Conservation (phyloP, 345 rosid genomes). For the Toxicodendron radicans region DNA sequence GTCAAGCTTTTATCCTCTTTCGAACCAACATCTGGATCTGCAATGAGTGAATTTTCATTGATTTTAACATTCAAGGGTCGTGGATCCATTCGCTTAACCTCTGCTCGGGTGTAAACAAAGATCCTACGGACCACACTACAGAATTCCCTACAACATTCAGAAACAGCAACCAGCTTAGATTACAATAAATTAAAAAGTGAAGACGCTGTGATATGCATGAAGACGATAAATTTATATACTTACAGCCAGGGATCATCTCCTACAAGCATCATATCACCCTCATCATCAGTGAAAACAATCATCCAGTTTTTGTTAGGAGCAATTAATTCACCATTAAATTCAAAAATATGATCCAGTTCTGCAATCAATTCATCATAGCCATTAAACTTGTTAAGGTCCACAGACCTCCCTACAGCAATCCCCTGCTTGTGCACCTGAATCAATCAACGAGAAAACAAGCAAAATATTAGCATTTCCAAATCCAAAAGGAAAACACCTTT, state of each 20-base stretch:
- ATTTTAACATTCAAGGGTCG: conserved; percentile 28
- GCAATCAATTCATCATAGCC: conserved; percentile 46
- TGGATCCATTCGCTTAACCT: conserved; percentile 47
- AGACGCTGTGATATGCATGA: not conserved
- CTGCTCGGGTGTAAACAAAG: conserved; percentile 48
- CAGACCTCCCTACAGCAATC: conserved; percentile 53
- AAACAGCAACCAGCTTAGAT: not conserved
- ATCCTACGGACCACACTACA: conserved; percentile 55
- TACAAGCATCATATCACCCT: conserved; percentile 60
- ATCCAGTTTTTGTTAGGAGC: conserved; percentile 43
- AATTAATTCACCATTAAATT: conserved; percentile 50
- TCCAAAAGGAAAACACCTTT: not conserved
- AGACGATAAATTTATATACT: conserved; percentile 9
- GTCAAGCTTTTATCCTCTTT: not conserved
- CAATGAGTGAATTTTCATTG: conserved; percentile 17
- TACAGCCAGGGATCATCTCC: conserved; percentile 74
- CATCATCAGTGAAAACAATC: conserved; percentile 55
- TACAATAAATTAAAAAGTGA: not conserved
- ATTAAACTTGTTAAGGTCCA: conserved; percentile 49
- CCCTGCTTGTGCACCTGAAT: conserved; percentile 58
- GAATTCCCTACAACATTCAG: conserved; percentile 44
- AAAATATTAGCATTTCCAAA: not conserved
- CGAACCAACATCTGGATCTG: not conserved
- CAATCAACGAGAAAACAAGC: not conserved
- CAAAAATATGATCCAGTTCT: conserved; percentile 52